Evolutionary conservation across 2,329 filamentous ascomycete species (phyloP).

Genomic region (Penicillium oxalicum): DNA sequence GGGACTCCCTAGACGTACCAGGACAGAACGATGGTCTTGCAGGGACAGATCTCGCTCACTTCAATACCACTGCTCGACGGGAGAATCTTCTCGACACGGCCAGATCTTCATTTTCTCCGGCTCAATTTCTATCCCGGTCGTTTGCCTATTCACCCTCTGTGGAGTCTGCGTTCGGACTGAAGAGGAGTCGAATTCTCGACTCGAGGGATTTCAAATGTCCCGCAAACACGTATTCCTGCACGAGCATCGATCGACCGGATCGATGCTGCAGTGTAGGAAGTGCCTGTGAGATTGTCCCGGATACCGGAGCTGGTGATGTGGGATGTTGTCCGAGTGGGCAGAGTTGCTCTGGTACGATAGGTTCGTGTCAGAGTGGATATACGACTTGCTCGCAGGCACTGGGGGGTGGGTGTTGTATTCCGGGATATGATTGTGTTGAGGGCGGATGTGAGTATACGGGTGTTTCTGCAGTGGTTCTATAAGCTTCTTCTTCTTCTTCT

Average conservation of each 20-base stretch:
- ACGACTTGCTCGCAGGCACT: conserved; percentile 48
- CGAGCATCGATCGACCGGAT: conserved; percentile 50
- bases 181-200: conserved; percentile 1
- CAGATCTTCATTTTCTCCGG: not conserved
- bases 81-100: not conserved
- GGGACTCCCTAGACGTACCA: conserved; percentile 4
- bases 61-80: conserved; percentile 2
- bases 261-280: conserved; percentile 53
- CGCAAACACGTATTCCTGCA: conserved; percentile 48
- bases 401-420: conserved; percentile 58
- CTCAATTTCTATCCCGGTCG: conserved; percentile 10
- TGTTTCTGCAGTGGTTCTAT: too few species aligned
- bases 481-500: not conserved
- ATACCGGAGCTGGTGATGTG: conserved; percentile 51
- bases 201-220: conserved; percentile 53
- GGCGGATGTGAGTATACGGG: conserved; percentile 45
- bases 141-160: conserved; percentile 7
- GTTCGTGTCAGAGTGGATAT: conserved; percentile 48
- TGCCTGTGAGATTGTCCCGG: conserved; percentile 49
- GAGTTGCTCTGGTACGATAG: conserved; percentile 48
- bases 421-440: conserved; percentile 52
- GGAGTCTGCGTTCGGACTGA: not conserved
- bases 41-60: conserved; percentile 2
- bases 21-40: conserved; percentile 7
- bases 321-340: conserved; percentile 55